Base-by-base conservation (phyloP, 306 rosid genomes). In the Vicia faba region DNA sequence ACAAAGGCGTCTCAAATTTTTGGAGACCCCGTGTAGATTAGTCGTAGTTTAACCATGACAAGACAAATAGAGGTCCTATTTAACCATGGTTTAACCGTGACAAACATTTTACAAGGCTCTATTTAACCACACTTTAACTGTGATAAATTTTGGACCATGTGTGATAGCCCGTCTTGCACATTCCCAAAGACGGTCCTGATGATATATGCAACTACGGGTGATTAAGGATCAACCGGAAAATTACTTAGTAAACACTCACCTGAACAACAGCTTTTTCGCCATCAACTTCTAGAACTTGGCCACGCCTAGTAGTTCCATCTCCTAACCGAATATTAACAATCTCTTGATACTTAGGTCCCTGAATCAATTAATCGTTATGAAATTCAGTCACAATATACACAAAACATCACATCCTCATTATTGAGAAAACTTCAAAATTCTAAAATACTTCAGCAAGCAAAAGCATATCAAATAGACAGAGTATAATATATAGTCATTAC, bases 321-420 rank as follows among this genome's bases (percentile, higher is more conserved):
- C 99, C 97, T 80, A 93, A 83, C 54, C 95, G 97, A 81, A 93
- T 93, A 53, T 93, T 93, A 81, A 93, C 99, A 68, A 93, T 93
- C 87, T 93, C 99, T 79, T 93, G 97, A 82, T 76, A 93, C 60
- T 90, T 93, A 36, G 97, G 99, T 72, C 99, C 99, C 97, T 93
- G 80, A 56, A 43, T 69, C 48, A 84, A 63, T 72, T 71, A 19
- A 73, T 57, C 53, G 68, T 35, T 28, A 59, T 31, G 38, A 39
- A 56, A 36, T 41, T 66, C 41, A 69, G 58, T 35, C 75, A 75
- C 35, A 26, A n/a, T 73, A 55, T 10, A 64, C 26, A 44, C 14
- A 49, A 40, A 73, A 40, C 4, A 19, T 40, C 11, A 14, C 25
- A 60, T 56, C 43, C 58, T 8, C 36, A 60, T 10, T 35, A 72